A percentile compares a stretch with the other conserved stretches of the same genome.
Conservation (phyloP, 257 asterid genomes). For the Solanum chilense region DNA sequence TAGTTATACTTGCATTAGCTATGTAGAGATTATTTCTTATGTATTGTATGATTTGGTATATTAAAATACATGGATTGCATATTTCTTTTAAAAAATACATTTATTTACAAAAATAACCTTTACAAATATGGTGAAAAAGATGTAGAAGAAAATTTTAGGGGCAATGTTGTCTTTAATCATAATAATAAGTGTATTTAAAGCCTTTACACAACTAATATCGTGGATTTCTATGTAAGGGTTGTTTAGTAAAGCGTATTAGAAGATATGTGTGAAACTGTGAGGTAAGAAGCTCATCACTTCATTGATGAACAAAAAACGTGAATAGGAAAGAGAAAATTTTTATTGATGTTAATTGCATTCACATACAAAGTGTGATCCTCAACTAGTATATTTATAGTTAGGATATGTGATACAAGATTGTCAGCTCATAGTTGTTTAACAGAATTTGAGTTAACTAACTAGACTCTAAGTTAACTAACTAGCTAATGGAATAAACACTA, state of each 20-base stretch:
- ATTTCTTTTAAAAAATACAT: rapidly evolving
- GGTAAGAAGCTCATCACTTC: too few relatives aligned
- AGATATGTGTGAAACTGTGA: too few relatives aligned
- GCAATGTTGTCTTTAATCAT: neutral
- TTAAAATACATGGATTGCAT: neutral
- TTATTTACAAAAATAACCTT: neutral
- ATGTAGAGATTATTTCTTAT: neutral
- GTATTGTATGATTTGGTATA: neutral
- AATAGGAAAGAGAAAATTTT: too few relatives aligned
- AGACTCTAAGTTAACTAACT: too few relatives aligned
- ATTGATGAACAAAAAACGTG: too few relatives aligned
- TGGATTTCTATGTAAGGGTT: neutral
- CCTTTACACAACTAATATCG: neutral
- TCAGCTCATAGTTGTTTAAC: too few relatives aligned
- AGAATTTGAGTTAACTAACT: too few relatives aligned
- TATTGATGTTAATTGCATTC: too few relatives aligned
- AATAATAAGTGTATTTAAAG: neutral
- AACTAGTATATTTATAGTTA: too few relatives aligned
- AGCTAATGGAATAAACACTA: too few relatives aligned
- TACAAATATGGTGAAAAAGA: neutral
- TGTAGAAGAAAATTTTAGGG: neutral
- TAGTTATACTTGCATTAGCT: neutral
- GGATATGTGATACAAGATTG: too few relatives aligned
- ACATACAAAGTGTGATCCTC: too few relatives aligned
- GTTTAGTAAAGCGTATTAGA: neutral